Conservation (phyloP, 768 basidiomycete species). For the Rhodosporidiobolus odoratus region DNA sequence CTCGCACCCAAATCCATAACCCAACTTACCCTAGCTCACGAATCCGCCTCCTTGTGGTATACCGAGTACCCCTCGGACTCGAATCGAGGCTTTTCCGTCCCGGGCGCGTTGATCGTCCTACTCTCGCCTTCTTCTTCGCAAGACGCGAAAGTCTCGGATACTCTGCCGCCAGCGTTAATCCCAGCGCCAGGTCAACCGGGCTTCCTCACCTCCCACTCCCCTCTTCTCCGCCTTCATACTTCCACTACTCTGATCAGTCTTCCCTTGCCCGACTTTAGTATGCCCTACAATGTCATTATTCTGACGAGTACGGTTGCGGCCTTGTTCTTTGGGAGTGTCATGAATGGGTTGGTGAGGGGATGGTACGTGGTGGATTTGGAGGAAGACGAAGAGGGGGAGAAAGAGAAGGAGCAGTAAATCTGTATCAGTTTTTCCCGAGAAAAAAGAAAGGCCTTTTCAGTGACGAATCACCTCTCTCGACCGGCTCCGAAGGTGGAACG, state of each 20-base stretch:
- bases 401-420: neutral
- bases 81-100: slow-evolving; percentile 88
- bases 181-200: slow-evolving; percentile 13
- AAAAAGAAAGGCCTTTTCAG: no score
- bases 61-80: slow-evolving; percentile 96
- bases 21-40: slow-evolving; percentile 64
- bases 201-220: neutral
- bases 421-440: no score
- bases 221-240: slow-evolving; percentile 61
- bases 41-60: slow-evolving; percentile 80
- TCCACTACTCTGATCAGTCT: slow-evolving; percentile 76
- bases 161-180: neutral
- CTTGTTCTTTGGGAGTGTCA: slow-evolving; percentile 84
- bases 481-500: no score
- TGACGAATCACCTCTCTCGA: no score
- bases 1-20: slow-evolving; percentile 67
- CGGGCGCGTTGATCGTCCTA: slow-evolving; percentile 61
- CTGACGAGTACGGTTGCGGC: slow-evolving; percentile 74
- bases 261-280: slow-evolving; percentile 98
- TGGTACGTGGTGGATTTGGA: slow-evolving; percentile 55
- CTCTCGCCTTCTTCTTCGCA: slow-evolving; percentile 41
- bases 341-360: slow-evolving; percentile 75
- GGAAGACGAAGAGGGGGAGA: neutral
- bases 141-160: no score
- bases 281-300: slow-evolving; percentile 99